Evolutionary conservation across 176 grass and related monocot species (phyloP).

Genomic region (Oryza meridionalis): DNA sequence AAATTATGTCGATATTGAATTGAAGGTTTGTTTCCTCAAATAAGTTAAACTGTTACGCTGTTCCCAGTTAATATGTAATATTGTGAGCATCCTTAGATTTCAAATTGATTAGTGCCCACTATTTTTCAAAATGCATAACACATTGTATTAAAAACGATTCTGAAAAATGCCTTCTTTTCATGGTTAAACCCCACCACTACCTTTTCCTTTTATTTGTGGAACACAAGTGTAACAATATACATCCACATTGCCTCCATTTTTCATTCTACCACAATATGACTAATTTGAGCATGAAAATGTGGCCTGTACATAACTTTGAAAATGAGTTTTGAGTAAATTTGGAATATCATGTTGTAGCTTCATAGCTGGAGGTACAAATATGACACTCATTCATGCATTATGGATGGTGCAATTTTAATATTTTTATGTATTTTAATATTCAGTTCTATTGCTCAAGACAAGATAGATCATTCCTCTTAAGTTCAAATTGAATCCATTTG

Average conservation of each 20-base stretch:
- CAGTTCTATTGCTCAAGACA: neutral
- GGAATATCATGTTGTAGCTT: neutral
- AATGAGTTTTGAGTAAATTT: neutral
- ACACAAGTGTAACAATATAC: too few relatives aligned
- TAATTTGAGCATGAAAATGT: neutral
- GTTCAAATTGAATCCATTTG: neutral
- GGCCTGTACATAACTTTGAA: neutral
- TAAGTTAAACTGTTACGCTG: too few relatives aligned
- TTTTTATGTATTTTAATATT: neutral
- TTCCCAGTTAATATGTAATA: neutral
- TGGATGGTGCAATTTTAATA: neutral
- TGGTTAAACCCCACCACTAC: too few relatives aligned
- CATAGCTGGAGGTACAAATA: neutral
- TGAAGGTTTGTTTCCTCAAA: too few relatives aligned
- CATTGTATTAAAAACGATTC: neutral
- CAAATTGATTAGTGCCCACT: neutral
- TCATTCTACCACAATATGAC: neutral
- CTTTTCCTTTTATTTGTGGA: too few relatives aligned
- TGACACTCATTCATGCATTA: neutral
- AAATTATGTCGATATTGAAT: too few relatives aligned
- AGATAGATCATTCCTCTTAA: neutral
- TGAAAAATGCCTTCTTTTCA: neutral
- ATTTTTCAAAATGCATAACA: conserved; percentile 14
- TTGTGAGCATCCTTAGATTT: neutral
- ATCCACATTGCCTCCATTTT: neutral